Evolutionary conservation across 1,284 basidiomycete species (phyloP), one percentile per base, ranked within the genome.

Genomic region (Ustilago tritici): DNA sequence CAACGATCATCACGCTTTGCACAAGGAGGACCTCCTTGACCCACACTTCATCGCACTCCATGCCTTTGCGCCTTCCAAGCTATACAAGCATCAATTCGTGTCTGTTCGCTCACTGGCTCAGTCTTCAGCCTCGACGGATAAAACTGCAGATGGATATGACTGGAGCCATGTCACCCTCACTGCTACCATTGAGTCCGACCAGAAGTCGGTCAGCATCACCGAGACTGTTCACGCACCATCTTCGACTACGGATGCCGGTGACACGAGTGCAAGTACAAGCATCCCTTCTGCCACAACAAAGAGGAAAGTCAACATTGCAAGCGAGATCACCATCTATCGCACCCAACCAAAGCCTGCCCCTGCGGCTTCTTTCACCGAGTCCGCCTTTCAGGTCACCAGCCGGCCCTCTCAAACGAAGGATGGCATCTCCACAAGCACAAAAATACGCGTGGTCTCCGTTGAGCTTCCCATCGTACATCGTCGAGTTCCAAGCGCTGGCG

Each of bases 71-170:
- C 65, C 71, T 34, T 74, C 71, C 54, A 65, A 63, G 56, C 65
- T 74, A 5, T 74, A 68, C 62, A 68, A 65, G 52, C 52, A 74
- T n/a, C 71, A 74, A 9, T 74, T 61, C 28, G 71, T 68, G 54
- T 68, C 65, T n/a, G 65, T 74, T 3, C 71, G 71, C 3, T 68
- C 71, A 14, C n/a, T 62, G 23, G 50, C 50, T 3, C 64, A 66
- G 34, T 23, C 56, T 1, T 38, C 43, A 1, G 11, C 14, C 17
- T 14, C 40, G 7, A 9, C 23, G 1, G 1, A n/a, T 0, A 1
- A 47, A n/a, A n/a, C n/a, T 17, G n/a, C 31, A 19, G 34, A 56
- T 34, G 14, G 15, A 2, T 61, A 67, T 31, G 49, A 63, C 41
- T 72, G 70, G 70, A 56, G 43, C 19, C 36, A 60, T 10, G 36